phyloP scores from a whole-genome alignment of 257 asterid genomes.

The Nicotiana tabacum region DNA sequence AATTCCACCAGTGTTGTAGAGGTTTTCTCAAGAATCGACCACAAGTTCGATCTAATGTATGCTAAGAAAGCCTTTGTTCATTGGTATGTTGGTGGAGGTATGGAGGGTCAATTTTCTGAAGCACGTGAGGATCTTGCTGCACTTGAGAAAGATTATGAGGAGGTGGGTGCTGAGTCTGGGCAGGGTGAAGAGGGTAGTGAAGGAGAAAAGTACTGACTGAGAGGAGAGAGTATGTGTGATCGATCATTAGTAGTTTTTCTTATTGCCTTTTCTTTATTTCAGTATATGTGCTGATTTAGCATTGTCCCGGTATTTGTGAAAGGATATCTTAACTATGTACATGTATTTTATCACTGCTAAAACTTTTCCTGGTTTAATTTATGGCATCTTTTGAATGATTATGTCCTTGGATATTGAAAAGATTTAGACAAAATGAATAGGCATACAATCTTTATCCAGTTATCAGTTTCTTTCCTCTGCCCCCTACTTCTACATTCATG shows the following conservation, averaged over 20 bases:
- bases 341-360: too few relatives aligned
- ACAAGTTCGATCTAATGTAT: conserved; percentile 9
- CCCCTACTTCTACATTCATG: too few relatives aligned
- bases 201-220: conserved; percentile 1
- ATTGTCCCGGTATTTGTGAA: too few relatives aligned
- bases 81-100: conserved; percentile 17
- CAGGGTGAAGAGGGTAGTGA: conserved; percentile 10
- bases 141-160: conserved; percentile 16
- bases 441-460: too few relatives aligned
- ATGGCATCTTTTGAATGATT: too few relatives aligned
- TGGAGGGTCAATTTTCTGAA: conserved; percentile 19
- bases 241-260: neutral
- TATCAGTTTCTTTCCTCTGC: too few relatives aligned
- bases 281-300: too few relatives aligned
- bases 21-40: conserved; percentile 13
- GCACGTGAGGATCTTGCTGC: conserved; percentile 15
- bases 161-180: conserved; percentile 8
- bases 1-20: conserved; percentile 11
- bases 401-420: too few relatives aligned
- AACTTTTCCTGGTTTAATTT: too few relatives aligned
- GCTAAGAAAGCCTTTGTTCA: conserved; percentile 14
- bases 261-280: too few relatives aligned
- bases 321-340: too few relatives aligned
- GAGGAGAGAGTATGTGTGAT: neutral
- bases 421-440: too few relatives aligned